phyloP scores from a whole-genome alignment of 225 moss, liverwort and hornwort genomes.

The Straminergon stramineum region DNA sequence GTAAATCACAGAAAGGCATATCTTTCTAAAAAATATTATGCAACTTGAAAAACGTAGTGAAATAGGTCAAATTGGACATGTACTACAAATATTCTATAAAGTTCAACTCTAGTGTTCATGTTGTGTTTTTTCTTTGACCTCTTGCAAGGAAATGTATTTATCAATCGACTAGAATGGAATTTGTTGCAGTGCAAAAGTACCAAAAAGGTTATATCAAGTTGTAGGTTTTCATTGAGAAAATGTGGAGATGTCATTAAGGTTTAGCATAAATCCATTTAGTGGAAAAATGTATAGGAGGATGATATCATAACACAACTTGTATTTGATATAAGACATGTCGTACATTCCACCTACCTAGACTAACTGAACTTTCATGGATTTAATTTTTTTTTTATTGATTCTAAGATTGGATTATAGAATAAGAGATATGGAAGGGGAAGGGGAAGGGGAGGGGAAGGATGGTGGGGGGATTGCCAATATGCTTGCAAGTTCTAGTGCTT shows the following conservation, averaged over 20 bases:
- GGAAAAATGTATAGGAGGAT: background rate
- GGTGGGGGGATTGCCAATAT: background rate
- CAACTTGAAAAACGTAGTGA: background rate
- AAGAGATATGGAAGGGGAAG: fast-evolving
- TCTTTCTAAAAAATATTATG: background rate
- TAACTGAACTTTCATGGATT: background rate
- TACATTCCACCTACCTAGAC: background rate
- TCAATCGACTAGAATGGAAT: background rate
- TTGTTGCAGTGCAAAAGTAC: background rate
- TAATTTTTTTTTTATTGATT: no score
- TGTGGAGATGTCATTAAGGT: background rate
- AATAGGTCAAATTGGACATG: background rate
- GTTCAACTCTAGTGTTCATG: background rate
- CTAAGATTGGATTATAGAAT: background rate
- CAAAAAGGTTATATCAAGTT: background rate
- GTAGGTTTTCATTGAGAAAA: fast-evolving
- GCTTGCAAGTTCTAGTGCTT: background rate
- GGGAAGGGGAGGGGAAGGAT: no score
- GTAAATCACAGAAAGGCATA: background rate
- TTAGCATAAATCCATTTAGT: background rate
- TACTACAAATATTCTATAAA: background rate
- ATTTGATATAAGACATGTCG: background rate
- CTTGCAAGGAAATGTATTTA: background rate
- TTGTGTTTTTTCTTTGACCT: background rate
- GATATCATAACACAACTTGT: no score